phyloP scores from a whole-genome alignment of 2,329 filamentous ascomycete species.

The Alternaria sp. region DNA sequence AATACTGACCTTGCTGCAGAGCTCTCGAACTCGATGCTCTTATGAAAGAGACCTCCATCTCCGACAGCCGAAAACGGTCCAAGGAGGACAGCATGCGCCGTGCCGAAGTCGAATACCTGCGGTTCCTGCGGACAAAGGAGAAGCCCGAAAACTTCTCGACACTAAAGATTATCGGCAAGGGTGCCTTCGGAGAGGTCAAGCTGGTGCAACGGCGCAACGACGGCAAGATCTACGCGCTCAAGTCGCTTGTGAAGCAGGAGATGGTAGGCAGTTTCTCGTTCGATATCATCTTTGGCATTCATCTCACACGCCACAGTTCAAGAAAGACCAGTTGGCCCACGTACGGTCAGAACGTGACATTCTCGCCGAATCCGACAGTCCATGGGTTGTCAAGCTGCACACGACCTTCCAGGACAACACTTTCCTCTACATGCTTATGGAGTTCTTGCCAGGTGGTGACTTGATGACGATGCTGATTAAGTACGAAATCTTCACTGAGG shows the following conservation, averaged over 20 bases:
- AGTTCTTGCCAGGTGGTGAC: conserved; percentile 97
- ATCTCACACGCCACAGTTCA: conserved; percentile 66
- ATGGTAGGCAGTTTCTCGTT: conserved; percentile 63
- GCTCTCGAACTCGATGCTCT: conserved; percentile 91
- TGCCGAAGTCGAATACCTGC: conserved; percentile 90
- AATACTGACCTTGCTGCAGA: conserved; percentile 57
- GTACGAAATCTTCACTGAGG: conserved; percentile 99
- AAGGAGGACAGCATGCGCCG: conserved; percentile 84
- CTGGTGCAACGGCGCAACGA: conserved; percentile 96
- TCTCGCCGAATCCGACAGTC: conserved; percentile 97
- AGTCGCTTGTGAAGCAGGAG: conserved; percentile 97
- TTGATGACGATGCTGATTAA: conserved; percentile 99
- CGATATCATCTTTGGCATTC: background rate
- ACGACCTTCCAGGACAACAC: conserved; percentile 97
- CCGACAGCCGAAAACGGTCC: conserved; percentile 78
- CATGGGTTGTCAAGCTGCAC: conserved; percentile 98
- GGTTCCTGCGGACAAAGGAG: conserved; percentile 92
- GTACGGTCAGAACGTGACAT: conserved; percentile 98
- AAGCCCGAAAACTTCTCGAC: conserved; percentile 94
- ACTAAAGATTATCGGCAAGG: conserved; percentile 98
- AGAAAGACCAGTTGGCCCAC: conserved; percentile 97
- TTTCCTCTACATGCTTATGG: conserved; percentile 99
- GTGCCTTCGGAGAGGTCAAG: conserved; percentile 97
- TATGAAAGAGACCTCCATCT: conserved; percentile 76
- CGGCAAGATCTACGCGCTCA: conserved; percentile 96